Evolutionary conservation across 768 basidiomycete genomes (phyloP).

Genomic region (Butyriboletus loyo): DNA sequence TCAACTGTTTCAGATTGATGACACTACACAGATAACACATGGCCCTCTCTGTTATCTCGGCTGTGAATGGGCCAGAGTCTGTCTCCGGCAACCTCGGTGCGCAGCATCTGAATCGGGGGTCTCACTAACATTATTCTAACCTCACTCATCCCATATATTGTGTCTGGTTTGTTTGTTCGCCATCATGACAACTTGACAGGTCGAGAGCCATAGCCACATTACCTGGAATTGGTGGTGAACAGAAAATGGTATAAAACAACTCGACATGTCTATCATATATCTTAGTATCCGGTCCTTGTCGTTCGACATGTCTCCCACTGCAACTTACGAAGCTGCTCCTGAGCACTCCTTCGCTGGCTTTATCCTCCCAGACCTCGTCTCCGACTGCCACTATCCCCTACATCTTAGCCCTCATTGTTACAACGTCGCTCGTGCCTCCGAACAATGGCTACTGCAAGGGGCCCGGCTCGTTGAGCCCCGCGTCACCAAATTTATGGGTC

Average conservation of each 20-base stretch:
- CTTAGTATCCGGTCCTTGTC: neutral
- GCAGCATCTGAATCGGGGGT: neutral
- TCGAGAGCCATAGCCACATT: neutral
- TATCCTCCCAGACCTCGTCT: conserved; percentile 41
- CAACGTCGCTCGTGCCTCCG: conserved; percentile 36
- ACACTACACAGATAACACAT: neutral
- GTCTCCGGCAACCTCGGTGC: neutral
- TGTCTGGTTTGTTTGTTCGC: neutral
- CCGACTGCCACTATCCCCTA: conserved; percentile 38
- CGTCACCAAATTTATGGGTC: conserved; percentile 44
- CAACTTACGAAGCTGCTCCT: conserved; percentile 15
- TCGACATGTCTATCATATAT: conserved; percentile 22
- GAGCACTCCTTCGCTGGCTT: conserved; percentile 22
- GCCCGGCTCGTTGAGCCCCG: conserved; percentile 31
- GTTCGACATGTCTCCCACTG: conserved; percentile 25
- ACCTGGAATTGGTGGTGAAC: neutral
- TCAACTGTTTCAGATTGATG: neutral
- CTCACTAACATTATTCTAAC: neutral
- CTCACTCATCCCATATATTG: neutral
- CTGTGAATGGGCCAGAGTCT: neutral
- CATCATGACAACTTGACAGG: conserved; percentile 6
- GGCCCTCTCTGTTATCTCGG: neutral
- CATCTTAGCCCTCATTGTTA: conserved; percentile 32
- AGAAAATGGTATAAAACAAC: conserved; percentile 26
- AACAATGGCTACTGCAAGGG: conserved; percentile 33